Evolutionary conservation across 805 yeast genomes (phyloP), one percentile per base, ranked within the genome.

Genomic region (Komagataella pseudopastoris): DNA sequence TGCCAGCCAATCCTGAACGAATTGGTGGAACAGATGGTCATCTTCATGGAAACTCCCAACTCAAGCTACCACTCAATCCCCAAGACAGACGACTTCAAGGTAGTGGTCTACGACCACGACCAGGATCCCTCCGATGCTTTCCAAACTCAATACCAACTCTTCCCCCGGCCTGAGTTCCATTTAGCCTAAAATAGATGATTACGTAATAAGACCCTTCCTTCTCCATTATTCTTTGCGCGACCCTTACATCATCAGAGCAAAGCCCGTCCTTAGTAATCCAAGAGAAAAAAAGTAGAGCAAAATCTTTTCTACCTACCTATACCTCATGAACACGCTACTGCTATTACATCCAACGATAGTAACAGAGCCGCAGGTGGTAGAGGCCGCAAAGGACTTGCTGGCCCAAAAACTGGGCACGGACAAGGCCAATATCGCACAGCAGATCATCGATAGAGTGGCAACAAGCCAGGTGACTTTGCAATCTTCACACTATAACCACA

Each of bases 301-400:
- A 30, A 30, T 30, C 39, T 30, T 30, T 30, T 30, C 14, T 30
- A 30, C 39, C 39, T 30, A 30, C 39, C 14, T 14, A 30, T 30
- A 30, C 39, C 39, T 30, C 39, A 30, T 30, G 39, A 50, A 44
- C 18, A 59, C 64, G 18, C 64, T 81, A 51, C 63, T 82, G 23
- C 67, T 83, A 49, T 71, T 83, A 51, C 88, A 83, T 59, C 88
- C 88, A 17, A 82, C 85, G 6, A 73, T 78, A 49, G 85, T 82
- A 10, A 76, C 83, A 0, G 73, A 75, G 45, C 83, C 81, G 47
- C 68, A 62, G 3, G 51, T 66, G 17, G 78, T 81, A 17, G 72
- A 67, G 48, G 44, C 54, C 1, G 63, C 68, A 45, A 78, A 79
- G 62, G 53, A 55, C 12, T 53, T 58, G 16, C 59, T 74, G 45